Percentiles rank a stretch among this genome's conserved stretches.
Conservation (phyloP, 2,329 filamentous ascomycete genomes). For the Arthrobotrys conoides region DNA sequence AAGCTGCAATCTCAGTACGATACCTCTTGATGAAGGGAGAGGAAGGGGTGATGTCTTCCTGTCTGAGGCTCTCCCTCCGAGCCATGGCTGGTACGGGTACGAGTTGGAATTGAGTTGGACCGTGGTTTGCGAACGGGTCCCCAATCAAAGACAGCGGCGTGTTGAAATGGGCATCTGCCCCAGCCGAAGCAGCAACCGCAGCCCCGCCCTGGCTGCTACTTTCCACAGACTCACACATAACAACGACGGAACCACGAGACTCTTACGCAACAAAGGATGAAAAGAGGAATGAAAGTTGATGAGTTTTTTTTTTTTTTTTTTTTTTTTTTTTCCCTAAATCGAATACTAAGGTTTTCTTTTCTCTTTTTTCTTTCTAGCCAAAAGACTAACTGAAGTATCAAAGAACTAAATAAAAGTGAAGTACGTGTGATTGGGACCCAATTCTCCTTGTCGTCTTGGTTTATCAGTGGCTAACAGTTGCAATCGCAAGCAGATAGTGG, state of each 20-base stretch:
- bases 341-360: neutral
- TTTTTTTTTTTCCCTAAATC: neutral
- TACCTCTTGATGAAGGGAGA: conserved; percentile 78
- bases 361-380: neutral
- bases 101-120: conserved; percentile 47
- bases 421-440: conserved; percentile 1
- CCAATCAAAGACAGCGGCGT: conserved; percentile 56
- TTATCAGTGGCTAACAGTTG: neutral
- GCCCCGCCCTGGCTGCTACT: conserved; percentile 26
- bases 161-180: conserved; percentile 53
- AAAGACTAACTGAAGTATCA: neutral
- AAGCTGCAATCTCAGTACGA: conserved; percentile 82
- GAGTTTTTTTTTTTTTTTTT: neutral
- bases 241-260: conserved; percentile 14
- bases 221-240: conserved; percentile 47
- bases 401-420: neutral
- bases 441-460: neutral
- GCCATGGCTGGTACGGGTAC: conserved; percentile 54
- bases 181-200: conserved; percentile 37
- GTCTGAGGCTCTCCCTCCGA: conserved; percentile 57
- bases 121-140: conserved; percentile 60
- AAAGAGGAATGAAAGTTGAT: conserved; percentile 1
- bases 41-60: conserved; percentile 53
- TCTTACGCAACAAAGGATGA: conserved; percentile 13
- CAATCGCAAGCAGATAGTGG: conserved; percentile 1